phyloP scores from a whole-genome alignment of 140 eudicot genomes.

The Erigeron philadelphicus region DNA sequence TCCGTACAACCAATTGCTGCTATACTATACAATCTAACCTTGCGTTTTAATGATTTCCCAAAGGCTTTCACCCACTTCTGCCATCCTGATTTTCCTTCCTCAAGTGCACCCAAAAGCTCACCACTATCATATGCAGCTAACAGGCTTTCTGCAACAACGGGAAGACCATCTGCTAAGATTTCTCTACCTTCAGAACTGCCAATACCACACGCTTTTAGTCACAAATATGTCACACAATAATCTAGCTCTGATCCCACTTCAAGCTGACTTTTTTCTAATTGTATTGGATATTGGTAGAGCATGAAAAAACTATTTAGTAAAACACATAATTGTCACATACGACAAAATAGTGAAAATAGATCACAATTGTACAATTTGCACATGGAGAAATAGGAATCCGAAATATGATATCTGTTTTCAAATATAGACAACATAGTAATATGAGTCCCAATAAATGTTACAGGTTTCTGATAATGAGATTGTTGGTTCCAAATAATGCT shows the following conservation, averaged over 20 bases:
- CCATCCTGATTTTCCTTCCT: slow-evolving; percentile 75
- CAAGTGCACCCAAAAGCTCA: slow-evolving; percentile 62
- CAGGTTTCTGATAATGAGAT: no score
- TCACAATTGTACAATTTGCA: background rate
- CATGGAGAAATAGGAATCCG: background rate
- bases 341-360: background rate
- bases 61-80: slow-evolving; percentile 81
- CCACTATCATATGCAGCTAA: slow-evolving; percentile 78
- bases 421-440: no score
- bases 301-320: background rate
- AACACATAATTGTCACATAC: background rate
- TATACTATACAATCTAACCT: slow-evolving; percentile 38
- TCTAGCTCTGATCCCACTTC: slow-evolving; percentile 4
- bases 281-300: background rate
- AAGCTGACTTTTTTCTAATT: background rate
- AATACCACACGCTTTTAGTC: background rate
- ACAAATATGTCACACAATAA: background rate
- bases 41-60: slow-evolving; percentile 73
- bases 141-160: slow-evolving; percentile 62
- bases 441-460: no score
- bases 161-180: slow-evolving; percentile 57
- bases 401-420: background rate
- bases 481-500: no score
- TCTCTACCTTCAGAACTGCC: slow-evolving; percentile 71
- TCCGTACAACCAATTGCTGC: background rate